phyloP scores from a whole-genome alignment of 2,329 filamentous ascomycete genomes.

The Tetracladium maxilliforme region DNA sequence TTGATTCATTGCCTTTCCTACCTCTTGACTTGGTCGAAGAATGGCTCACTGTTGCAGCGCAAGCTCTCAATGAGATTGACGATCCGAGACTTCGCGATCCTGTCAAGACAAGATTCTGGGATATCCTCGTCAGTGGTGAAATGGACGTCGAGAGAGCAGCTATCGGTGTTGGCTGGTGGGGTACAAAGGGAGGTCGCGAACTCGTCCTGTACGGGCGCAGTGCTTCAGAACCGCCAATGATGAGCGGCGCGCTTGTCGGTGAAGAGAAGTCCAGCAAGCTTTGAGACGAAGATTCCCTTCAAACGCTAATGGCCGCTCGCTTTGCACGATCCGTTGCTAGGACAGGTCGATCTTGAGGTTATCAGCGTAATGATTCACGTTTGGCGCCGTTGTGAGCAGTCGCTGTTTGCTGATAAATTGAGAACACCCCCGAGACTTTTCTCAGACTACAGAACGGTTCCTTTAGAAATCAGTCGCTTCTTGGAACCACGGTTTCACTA shows the following conservation, averaged over 20 bases:
- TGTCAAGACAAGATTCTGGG: slow-evolving; percentile 52
- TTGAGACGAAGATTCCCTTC: too few relatives aligned
- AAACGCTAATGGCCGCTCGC: too few relatives aligned
- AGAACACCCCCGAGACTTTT: too few relatives aligned
- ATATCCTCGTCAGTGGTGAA: slow-evolving; percentile 45
- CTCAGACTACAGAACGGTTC: too few relatives aligned
- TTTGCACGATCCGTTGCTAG: too few relatives aligned
- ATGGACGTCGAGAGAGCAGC: slow-evolving; percentile 57
- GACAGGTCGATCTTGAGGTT: too few relatives aligned
- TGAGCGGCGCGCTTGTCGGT: slow-evolving; percentile 3
- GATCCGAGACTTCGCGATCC: slow-evolving; percentile 37
- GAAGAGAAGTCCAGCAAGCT: too few relatives aligned
- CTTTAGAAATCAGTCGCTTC: too few relatives aligned
- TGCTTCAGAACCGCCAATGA: slow-evolving; percentile 1
- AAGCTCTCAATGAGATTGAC: slow-evolving; percentile 39
- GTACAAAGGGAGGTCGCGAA: slow-evolving; percentile 24
- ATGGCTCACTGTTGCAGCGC: slow-evolving; percentile 49
- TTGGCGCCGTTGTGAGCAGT: too few relatives aligned
- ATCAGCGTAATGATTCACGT: too few relatives aligned
- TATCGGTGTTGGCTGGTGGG: slow-evolving; percentile 57
- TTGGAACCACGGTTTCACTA: too few relatives aligned
- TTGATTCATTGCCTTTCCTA: slow-evolving; percentile 50
- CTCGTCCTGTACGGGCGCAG: slow-evolving; percentile 9
- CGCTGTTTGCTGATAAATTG: too few relatives aligned
- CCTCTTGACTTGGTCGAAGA: slow-evolving; percentile 43